Evolutionary conservation across 495 filamentous ascomycete species (phyloP).

Genomic region (Tuber aestivum): DNA sequence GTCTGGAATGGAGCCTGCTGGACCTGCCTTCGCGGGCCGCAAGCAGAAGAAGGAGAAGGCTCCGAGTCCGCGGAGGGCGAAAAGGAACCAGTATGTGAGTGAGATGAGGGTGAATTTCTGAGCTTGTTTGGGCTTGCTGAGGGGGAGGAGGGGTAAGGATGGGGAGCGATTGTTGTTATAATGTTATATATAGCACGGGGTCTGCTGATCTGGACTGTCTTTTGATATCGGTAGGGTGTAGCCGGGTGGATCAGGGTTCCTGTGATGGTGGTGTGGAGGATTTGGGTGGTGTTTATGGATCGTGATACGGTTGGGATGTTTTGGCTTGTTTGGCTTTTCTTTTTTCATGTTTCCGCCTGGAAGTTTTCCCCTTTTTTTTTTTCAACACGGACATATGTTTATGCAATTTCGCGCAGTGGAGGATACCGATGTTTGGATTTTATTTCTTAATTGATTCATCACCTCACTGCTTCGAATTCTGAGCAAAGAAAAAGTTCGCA

Average conservation of each 20-base stretch:
- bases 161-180: background rate
- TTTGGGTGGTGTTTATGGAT: background rate
- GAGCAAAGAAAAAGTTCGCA: conserved; percentile 62
- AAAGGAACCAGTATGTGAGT: conserved; percentile 16
- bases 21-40: background rate
- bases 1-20: background rate
- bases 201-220: background rate
- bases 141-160: background rate
- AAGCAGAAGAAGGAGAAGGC: conserved; percentile 3
- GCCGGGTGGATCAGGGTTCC: background rate
- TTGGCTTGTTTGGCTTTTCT: background rate
- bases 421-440: conserved; percentile 1
- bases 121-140: background rate
- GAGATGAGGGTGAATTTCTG: conserved; percentile 33
- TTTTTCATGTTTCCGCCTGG: background rate
- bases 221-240: background rate
- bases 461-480: conserved; percentile 55
- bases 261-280: background rate
- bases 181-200: background rate
- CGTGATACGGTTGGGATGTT: background rate
- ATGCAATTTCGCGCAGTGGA: background rate
- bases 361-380: background rate
- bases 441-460: background rate
- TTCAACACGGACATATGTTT: background rate
- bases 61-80: background rate